Percentiles rank a stretch among this genome's conserved stretches.
phyloP scores from a whole-genome alignment of 202 grass and related monocot genomes.

The Cymbopogon flexuosus region DNA sequence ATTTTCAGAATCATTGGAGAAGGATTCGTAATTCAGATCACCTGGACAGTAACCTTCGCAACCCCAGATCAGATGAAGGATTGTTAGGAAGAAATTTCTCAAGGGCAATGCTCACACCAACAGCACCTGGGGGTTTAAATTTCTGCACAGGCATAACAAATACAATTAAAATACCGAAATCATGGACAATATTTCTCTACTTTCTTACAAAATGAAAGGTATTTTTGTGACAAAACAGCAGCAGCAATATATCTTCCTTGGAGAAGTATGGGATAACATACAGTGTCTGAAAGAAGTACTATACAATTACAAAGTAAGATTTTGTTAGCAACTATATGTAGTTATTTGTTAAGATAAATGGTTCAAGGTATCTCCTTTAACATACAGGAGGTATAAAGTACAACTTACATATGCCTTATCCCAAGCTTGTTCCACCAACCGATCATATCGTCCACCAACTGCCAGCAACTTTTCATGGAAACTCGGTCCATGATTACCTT shows the following conservation, averaged over 20 bases:
- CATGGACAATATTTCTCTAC: background rate
- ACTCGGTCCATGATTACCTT: slow-evolving; percentile 47
- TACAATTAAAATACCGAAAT: slow-evolving; percentile 28
- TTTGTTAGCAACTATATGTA: background rate
- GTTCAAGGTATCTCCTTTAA: slow-evolving; percentile 12
- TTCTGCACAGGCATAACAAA: slow-evolving; percentile 47
- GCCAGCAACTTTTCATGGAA: slow-evolving; percentile 70
- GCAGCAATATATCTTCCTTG: background rate
- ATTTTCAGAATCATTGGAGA: background rate
- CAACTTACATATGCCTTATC: slow-evolving; percentile 60
- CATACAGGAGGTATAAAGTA: slow-evolving; percentile 14
- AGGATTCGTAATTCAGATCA: slow-evolving; percentile 12
- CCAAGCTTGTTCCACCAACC: slow-evolving; percentile 67
- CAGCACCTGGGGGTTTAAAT: slow-evolving; percentile 70
- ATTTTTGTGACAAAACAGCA: background rate
- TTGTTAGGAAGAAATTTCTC: slow-evolving; percentile 78
- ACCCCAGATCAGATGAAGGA: slow-evolving; percentile 67
- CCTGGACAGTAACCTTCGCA: slow-evolving; percentile 52
- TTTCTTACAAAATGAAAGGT: background rate
- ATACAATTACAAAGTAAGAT: slow-evolving; percentile 11
- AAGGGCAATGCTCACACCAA: slow-evolving; percentile 92
- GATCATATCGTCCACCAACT: slow-evolving; percentile 89
- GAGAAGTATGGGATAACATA: background rate
- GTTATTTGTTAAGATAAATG: slow-evolving; percentile 25
- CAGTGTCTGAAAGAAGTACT: background rate